Evolutionary conservation across 345 rosid genomes (phyloP).

Genomic region (Citrus cavaleriei): DNA sequence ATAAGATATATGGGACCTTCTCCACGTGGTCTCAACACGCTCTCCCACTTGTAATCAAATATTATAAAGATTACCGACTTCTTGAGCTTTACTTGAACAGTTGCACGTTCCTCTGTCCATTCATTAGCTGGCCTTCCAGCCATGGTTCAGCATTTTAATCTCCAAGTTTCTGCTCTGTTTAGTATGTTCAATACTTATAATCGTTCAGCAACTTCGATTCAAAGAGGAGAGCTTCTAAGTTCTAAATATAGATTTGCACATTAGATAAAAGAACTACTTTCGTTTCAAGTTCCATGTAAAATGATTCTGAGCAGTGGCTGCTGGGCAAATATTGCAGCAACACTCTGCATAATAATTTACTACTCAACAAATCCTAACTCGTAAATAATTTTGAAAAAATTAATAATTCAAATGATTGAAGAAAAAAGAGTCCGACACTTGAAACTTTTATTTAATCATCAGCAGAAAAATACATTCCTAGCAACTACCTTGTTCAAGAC

Average conservation of each 20-base stretch:
- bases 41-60: background rate
- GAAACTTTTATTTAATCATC: background rate
- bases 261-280: no score
- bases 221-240: background rate
- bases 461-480: background rate
- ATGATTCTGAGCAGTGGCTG: no score
- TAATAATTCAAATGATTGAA: background rate
- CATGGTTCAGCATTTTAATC: no score
- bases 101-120: background rate
- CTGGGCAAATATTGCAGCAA: background rate
- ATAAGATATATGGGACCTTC: background rate
- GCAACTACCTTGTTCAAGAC: background rate
- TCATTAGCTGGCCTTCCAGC: background rate
- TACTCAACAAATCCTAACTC: background rate
- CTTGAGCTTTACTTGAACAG: no score
- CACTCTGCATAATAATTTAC: background rate
- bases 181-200: background rate
- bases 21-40: conserved; percentile 39
- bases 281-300: background rate
- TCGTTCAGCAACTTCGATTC: background rate
- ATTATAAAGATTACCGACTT: background rate
- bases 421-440: background rate
- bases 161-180: no score
- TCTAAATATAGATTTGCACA: background rate
- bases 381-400: background rate